A percentile compares a stretch with the other conserved stretches of the same genome.
Conservation (phyloP, 345 rosid genomes). For the Eucalyptus tenuipes region DNA sequence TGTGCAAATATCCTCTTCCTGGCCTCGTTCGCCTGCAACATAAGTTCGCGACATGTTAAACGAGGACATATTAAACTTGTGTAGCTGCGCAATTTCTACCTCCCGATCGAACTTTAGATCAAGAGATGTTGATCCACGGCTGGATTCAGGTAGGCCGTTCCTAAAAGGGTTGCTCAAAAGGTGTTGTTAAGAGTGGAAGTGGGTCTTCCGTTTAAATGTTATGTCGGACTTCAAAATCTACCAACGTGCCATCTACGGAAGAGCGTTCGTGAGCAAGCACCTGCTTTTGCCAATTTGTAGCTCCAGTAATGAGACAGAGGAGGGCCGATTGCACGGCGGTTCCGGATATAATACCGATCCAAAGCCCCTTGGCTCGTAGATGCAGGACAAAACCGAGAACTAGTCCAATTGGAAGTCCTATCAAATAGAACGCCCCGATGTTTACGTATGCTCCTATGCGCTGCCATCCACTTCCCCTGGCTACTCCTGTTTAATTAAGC, state of each 20-base stretch:
- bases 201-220: not conserved
- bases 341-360: conserved; percentile 25
- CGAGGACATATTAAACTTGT: not conserved
- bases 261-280: not conserved
- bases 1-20: conserved; percentile 16
- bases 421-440: conserved; percentile 16
- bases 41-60: not conserved
- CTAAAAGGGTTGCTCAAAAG: not conserved
- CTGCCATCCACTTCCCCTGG: conserved; percentile 34
- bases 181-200: not conserved
- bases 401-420: conserved; percentile 17
- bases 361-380: conserved; percentile 23
- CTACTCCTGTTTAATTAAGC: conserved; percentile 9
- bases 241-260: not conserved
- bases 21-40: conserved; percentile 20
- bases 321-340: conserved; percentile 9
- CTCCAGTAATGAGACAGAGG: not conserved
- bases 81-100: not conserved
- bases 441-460: conserved; percentile 14
- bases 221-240: not conserved
- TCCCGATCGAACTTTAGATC: not conserved
- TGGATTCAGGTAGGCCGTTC: not conserved
- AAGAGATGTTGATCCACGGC: not conserved
- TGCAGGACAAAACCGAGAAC: conserved; percentile 9
- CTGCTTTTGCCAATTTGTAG: conserved; percentile 24